phyloP scores from a whole-genome alignment of 2,329 filamentous ascomycete genomes.

The Aurifilum marmelostoma region DNA sequence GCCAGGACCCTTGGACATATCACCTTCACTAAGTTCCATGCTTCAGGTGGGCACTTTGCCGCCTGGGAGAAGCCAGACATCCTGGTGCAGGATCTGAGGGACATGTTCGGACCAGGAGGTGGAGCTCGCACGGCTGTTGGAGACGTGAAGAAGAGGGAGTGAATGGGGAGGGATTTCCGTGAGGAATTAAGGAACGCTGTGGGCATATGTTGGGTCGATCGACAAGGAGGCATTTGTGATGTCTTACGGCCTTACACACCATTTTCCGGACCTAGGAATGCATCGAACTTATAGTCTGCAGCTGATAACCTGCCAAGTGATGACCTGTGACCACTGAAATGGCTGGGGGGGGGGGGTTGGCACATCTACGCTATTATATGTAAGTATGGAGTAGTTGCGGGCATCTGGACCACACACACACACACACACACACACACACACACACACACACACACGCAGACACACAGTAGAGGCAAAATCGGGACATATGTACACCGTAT shows the following conservation, averaged over 20 bases:
- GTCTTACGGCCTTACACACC: neutral
- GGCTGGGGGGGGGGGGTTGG: too few species aligned
- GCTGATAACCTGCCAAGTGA: neutral
- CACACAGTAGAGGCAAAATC: too few species aligned
- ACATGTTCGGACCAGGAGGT: constrained; percentile 57
- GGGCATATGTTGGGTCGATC: neutral
- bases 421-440: neutral
- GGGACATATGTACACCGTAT: neutral
- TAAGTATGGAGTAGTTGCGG: neutral
- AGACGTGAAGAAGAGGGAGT: neutral
- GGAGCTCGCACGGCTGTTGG: constrained; percentile 44
- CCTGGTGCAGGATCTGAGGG: constrained; percentile 55
- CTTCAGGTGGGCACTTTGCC: constrained; percentile 63
- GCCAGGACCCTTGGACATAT: constrained; percentile 60
- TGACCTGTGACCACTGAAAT: neutral
- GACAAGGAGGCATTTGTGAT: neutral
- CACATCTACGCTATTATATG: neutral
- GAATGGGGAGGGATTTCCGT: neutral
- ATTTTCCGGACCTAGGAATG: neutral
- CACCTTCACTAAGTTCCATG: constrained; percentile 56
- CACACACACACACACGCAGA: too few species aligned
- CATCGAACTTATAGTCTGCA: neutral
- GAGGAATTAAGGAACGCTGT: too few species aligned
- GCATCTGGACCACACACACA: neutral
- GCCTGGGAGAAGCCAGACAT: constrained; percentile 62